phyloP scores from a whole-genome alignment of 2,329 filamentous ascomycete genomes.

The Trichoderma simmonsii region DNA sequence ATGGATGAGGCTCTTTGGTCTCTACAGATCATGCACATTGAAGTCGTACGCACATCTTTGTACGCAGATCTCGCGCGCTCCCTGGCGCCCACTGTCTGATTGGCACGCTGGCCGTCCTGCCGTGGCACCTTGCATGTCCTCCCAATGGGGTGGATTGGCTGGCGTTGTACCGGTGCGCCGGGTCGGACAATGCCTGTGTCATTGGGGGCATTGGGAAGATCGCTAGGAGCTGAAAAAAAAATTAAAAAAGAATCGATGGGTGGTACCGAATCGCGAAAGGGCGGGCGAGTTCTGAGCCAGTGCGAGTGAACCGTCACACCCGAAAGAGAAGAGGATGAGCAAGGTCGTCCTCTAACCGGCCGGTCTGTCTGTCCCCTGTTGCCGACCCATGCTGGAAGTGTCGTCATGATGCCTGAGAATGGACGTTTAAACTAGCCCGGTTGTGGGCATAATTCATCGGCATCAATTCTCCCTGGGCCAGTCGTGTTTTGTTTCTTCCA shows the following conservation, averaged over 20 bases:
- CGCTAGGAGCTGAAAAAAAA: slow-evolving; percentile 11
- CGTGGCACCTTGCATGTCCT: slow-evolving; percentile 11
- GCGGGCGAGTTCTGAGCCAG: background rate
- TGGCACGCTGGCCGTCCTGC: slow-evolving; percentile 9
- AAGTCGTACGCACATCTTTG: slow-evolving; percentile 17
- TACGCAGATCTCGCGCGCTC: slow-evolving; percentile 20
- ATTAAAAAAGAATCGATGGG: background rate
- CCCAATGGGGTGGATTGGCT: slow-evolving; percentile 14
- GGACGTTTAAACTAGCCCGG: background rate
- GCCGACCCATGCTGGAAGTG: background rate
- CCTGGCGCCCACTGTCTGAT: slow-evolving; percentile 17
- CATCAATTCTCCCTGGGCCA: background rate
- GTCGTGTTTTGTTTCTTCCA: background rate
- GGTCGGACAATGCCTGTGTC: slow-evolving; percentile 13
- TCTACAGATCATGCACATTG: slow-evolving; percentile 19
- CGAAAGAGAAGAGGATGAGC: background rate
- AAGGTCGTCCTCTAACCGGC: background rate
- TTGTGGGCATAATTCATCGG: background rate
- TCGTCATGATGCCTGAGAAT: background rate
- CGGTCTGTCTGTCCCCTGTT: background rate
- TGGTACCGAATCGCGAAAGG: background rate
- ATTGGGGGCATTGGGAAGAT: background rate
- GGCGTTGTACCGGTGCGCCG: slow-evolving; percentile 9
- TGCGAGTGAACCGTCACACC: background rate
- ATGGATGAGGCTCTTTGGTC: slow-evolving; percentile 14